A percentile compares a stretch with the other conserved stretches of the same genome.
Evolutionary conservation across 2,329 filamentous ascomycete species (phyloP).

Genomic region (Aspergillus sp.): DNA sequence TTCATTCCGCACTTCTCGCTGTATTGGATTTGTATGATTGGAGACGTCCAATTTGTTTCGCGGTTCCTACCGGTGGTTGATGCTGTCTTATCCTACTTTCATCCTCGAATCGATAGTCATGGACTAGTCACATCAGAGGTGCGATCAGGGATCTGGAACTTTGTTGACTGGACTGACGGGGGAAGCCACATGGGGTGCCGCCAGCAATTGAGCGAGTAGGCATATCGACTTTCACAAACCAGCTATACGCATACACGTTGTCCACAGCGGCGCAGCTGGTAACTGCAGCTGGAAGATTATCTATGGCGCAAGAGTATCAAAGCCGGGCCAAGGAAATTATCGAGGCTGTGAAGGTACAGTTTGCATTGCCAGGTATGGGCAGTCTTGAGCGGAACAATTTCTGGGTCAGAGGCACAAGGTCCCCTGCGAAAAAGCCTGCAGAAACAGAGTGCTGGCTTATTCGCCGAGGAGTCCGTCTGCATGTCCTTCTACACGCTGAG

Average conservation of each 20-base stretch:
- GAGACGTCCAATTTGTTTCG: conserved; percentile 23
- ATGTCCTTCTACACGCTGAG: conserved; percentile 45
- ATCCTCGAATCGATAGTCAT: conserved; percentile 16
- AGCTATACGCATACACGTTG: conserved; percentile 41
- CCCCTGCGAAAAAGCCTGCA: neutral
- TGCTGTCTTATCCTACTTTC: conserved; percentile 25
- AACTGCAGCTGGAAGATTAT: conserved; percentile 33
- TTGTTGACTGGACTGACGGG: conserved; percentile 29
- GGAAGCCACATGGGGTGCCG: neutral
- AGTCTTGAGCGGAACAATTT: conserved; percentile 24
- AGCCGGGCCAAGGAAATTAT: conserved; percentile 18
- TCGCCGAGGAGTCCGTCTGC: conserved; percentile 25
- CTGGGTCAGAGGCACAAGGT: neutral
- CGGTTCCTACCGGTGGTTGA: conserved; percentile 25
- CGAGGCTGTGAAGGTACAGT: conserved; percentile 21
- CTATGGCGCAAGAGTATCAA: conserved; percentile 29
- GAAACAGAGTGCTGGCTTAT: neutral
- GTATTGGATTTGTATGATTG: conserved; percentile 33
- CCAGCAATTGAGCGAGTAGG: conserved; percentile 35
- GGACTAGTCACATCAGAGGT: conserved; percentile 25
- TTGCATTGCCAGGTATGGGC: conserved; percentile 36
- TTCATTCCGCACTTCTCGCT: conserved; percentile 31
- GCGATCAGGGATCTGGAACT: conserved; percentile 26
- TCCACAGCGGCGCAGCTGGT: conserved; percentile 33
- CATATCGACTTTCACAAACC: conserved; percentile 41